Evolutionary conservation across 129 eudicot genomes (phyloP).

Genomic region (Artemisia argyi): DNA sequence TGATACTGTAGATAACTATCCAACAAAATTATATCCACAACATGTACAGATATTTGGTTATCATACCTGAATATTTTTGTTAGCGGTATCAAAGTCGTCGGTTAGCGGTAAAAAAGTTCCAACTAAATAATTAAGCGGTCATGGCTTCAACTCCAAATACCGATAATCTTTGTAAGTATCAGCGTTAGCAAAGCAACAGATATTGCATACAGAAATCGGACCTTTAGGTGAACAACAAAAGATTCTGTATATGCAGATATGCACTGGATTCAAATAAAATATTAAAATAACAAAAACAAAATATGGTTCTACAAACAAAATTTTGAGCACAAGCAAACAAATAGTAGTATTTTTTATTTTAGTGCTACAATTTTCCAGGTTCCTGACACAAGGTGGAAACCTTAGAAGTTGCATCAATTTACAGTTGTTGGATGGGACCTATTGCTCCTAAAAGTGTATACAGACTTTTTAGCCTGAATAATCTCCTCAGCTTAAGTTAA

Average conservation of each 20-base stretch:
- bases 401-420: too few species aligned
- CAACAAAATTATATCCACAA: too few species aligned
- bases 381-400: background rate
- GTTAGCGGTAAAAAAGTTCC: background rate
- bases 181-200: background rate
- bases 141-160: background rate
- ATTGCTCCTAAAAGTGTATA: background rate
- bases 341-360: background rate
- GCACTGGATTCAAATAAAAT: background rate
- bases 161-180: background rate
- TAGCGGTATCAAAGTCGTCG: too few species aligned
- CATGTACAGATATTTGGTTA: too few species aligned
- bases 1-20: background rate
- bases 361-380: constrained; percentile 1
- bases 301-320: background rate
- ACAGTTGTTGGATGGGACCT: too few species aligned
- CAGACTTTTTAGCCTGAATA: background rate
- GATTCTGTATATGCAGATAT: background rate
- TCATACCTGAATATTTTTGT: too few species aligned
- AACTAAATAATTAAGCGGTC: background rate
- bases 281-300: background rate
- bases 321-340: background rate
- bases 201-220: background rate
- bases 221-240: constrained; percentile 2
- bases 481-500: background rate